Conservation (phyloP, 108 stramenopile genomes). For the Nitzschia sp. region DNA sequence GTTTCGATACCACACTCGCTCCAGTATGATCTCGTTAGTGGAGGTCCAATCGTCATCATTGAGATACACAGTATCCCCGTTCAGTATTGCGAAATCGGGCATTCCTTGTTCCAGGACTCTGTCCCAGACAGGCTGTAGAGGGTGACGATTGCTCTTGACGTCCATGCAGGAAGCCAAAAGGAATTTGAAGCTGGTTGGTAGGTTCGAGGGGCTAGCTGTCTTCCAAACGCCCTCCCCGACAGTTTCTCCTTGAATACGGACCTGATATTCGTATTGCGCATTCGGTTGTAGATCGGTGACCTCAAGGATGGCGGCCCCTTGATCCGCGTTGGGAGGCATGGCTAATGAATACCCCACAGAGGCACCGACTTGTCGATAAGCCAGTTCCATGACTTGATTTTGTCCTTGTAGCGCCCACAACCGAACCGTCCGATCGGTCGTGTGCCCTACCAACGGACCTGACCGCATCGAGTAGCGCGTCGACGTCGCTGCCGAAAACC, state of each 20-base stretch:
- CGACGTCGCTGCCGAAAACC: not conserved
- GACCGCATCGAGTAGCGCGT: not conserved
- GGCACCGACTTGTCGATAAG: not conserved
- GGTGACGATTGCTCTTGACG: not conserved
- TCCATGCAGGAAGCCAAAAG: slow-evolving; percentile 30
- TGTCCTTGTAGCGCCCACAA: slow-evolving; percentile 24
- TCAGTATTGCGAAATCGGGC: slow-evolving; percentile 27
- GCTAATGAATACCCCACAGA: not conserved
- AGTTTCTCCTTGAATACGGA: slow-evolving; percentile 7
- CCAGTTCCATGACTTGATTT: slow-evolving; percentile 16
- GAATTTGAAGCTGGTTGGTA: slow-evolving; percentile 15
- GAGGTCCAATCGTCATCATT: slow-evolving; percentile 17
- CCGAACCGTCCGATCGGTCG: slow-evolving; percentile 16
- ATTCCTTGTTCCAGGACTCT: not conserved
- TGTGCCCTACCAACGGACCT: slow-evolving; percentile 34
- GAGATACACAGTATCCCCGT: slow-evolving; percentile 35
- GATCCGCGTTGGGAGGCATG: not conserved
- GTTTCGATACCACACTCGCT: slow-evolving; percentile 31
- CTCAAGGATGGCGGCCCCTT: not conserved
- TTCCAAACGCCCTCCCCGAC: slow-evolving; percentile 20
- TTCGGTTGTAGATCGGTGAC: slow-evolving; percentile 3
- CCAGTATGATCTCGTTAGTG: slow-evolving; percentile 15
- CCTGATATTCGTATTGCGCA: slow-evolving; percentile 20
- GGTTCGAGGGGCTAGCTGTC: not conserved
- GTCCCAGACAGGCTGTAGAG: slow-evolving; percentile 30